phyloP scores from a whole-genome alignment of 805 yeast genomes.

The Alloascoidea africana region DNA sequence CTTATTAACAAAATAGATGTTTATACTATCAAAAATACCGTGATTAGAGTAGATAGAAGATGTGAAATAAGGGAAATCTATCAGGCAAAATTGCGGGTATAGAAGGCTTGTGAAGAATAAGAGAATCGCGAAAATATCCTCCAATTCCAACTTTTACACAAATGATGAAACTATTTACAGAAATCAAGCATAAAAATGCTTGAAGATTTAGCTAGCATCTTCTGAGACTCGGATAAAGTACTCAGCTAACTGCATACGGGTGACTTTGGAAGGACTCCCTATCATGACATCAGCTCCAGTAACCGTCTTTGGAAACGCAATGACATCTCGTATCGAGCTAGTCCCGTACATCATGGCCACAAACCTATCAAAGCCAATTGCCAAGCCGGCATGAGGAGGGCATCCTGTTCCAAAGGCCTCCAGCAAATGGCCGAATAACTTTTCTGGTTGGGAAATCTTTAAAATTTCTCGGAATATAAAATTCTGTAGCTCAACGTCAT shows the following conservation, averaged over 20 bases:
- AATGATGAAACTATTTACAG: too few species aligned
- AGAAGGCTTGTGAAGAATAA: too few species aligned
- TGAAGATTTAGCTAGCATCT: too few species aligned
- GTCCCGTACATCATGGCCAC: constrained; percentile 81
- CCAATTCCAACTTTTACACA: too few species aligned
- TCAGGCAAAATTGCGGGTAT: too few species aligned
- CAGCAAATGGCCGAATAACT: constrained; percentile 73
- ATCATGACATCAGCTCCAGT: constrained; percentile 83
- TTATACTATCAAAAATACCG: too few species aligned
- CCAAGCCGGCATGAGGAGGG: constrained; percentile 98
- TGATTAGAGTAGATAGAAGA: too few species aligned
- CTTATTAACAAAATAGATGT: too few species aligned
- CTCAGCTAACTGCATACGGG: constrained; percentile 29
- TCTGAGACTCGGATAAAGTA: too few species aligned
- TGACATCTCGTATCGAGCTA: constrained; percentile 74
- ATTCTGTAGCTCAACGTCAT: constrained; percentile 66
- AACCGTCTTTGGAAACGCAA: constrained; percentile 90
- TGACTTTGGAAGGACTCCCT: constrained; percentile 63
- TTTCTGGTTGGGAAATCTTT: constrained; percentile 37
- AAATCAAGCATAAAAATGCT: too few species aligned
- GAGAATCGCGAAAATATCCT: too few species aligned
- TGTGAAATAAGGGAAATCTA: too few species aligned
- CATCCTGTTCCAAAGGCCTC: constrained; percentile 79
- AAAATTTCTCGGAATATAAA: constrained; percentile 55
- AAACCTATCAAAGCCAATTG: constrained; percentile 87